Evolutionary conservation across 495 filamentous ascomycete genomes (phyloP).

Genomic region (Beverwykella pulmonaria): DNA sequence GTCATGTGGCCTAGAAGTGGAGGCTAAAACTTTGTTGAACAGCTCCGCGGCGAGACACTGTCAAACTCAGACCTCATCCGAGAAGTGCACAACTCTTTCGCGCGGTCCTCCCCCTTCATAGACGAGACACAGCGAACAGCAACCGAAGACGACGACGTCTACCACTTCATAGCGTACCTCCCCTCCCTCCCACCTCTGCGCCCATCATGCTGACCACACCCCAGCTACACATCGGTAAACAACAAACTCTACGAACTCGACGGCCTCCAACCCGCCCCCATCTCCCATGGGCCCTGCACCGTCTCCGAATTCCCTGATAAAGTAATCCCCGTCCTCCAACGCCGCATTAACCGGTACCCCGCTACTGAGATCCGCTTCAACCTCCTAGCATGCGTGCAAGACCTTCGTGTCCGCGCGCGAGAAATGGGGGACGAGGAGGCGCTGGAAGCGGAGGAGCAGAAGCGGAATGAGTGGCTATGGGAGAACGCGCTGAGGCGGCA

Average conservation of each 20-base stretch:
- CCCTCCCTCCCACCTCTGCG: not conserved
- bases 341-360: conserved; percentile 83
- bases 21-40: not conserved
- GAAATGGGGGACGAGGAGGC: conserved; percentile 83
- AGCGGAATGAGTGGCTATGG: conserved; percentile 86
- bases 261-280: conserved; percentile 88
- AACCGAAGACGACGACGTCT: conserved; percentile 73
- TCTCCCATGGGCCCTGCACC: conserved; percentile 77
- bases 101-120: conserved; percentile 82
- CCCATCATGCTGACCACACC: not conserved
- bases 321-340: conserved; percentile 83
- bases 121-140: conserved; percentile 76
- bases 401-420: conserved; percentile 71
- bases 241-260: conserved; percentile 90
- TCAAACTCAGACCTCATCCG: conserved; percentile 80
- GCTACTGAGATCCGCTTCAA: conserved; percentile 91
- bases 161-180: conserved; percentile 85
- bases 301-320: conserved; percentile 72
- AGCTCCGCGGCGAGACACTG: conserved; percentile 66
- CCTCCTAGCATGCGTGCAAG: conserved; percentile 85
- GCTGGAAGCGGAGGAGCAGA: conserved; percentile 78
- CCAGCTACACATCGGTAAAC: conserved; percentile 73
- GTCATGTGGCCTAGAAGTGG: not conserved
- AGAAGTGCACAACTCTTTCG: conserved; percentile 91
- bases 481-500: conserved; percentile 92